Conservation (phyloP, 2,329 filamentous ascomycete genomes). For the Zymoseptoria tritici region DNA sequence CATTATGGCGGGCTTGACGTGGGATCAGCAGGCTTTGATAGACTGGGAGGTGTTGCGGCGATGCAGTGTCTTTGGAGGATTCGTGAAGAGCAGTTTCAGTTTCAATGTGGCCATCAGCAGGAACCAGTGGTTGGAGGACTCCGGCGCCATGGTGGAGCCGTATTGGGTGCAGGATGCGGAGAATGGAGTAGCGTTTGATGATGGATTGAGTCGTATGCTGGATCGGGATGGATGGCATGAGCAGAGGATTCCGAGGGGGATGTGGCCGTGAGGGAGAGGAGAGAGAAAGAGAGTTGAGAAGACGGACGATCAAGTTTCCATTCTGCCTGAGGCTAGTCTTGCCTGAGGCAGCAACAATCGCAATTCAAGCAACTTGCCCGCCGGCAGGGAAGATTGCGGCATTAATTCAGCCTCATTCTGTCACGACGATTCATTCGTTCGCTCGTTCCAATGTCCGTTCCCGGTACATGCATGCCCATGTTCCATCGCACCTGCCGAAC, state of each 20-base stretch:
- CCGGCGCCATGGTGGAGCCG: slow-evolving; percentile 20
- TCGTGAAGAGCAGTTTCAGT: slow-evolving; percentile 40
- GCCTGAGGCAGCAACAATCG: background rate
- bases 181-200: slow-evolving; percentile 21
- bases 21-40: slow-evolving; percentile 45
- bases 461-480: background rate
- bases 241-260: slow-evolving; percentile 20
- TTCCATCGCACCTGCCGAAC: background rate
- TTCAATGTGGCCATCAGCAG: slow-evolving; percentile 43
- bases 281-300: no score
- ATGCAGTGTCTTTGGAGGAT: slow-evolving; percentile 39
- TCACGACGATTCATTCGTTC: background rate
- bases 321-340: background rate
- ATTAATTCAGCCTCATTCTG: background rate
- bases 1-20: slow-evolving; percentile 33
- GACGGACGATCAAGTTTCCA: background rate
- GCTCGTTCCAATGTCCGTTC: background rate
- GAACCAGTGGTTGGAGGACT: slow-evolving; percentile 25
- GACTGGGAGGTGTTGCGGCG: slow-evolving; percentile 46
- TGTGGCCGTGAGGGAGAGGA: slow-evolving; percentile 20
- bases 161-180: slow-evolving; percentile 21
- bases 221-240: slow-evolving; percentile 22
- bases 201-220: slow-evolving; percentile 24
- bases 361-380: background rate
- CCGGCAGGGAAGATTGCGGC: background rate